A percentile compares a stretch with the other conserved stretches of the same genome.
phyloP scores from a whole-genome alignment of 192 early-diverging fungal genomes.

The Podochytrium sp. region DNA sequence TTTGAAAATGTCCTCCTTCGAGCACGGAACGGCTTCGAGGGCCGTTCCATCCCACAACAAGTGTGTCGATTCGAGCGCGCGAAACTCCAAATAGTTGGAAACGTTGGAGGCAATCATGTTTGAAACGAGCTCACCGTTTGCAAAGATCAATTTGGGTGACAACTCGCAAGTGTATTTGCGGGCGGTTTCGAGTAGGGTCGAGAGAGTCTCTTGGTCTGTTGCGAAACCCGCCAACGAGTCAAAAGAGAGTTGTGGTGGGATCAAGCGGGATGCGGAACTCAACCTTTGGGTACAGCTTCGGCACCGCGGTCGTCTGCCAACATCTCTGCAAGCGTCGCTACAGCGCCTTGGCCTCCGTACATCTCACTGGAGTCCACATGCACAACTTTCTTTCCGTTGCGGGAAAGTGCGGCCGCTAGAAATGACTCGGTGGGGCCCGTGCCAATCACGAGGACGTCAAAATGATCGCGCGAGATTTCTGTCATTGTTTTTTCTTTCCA shows the following conservation, averaged over 20 bases:
- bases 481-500: too few relatives aligned
- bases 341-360: slow-evolving; percentile 78
- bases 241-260: too few relatives aligned
- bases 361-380: slow-evolving; percentile 80
- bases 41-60: slow-evolving; percentile 45
- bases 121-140: slow-evolving; percentile 74
- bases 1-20: slow-evolving; percentile 92
- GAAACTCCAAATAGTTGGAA: slow-evolving; percentile 88
- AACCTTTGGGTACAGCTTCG: background rate
- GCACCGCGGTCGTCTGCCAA: slow-evolving; percentile 22
- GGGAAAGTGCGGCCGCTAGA: slow-evolving; percentile 73
- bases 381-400: slow-evolving; percentile 70
- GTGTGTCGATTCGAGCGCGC: slow-evolving; percentile 73
- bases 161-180: slow-evolving; percentile 73
- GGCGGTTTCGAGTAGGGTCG: slow-evolving; percentile 43
- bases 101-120: slow-evolving; percentile 76
- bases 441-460: slow-evolving; percentile 84
- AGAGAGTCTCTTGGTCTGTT: background rate
- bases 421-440: slow-evolving; percentile 84
- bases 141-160: slow-evolving; percentile 69
- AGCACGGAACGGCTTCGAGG: slow-evolving; percentile 73
- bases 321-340: slow-evolving; percentile 58
- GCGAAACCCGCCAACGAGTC: too few relatives aligned
- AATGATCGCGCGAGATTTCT: slow-evolving; percentile 24
- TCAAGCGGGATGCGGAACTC: too few relatives aligned